Percentiles rank a stretch among this genome's conserved stretches.
Evolutionary conservation across 2,329 filamentous ascomycete species (phyloP).

Genomic region (Aspergillus arachidicola): DNA sequence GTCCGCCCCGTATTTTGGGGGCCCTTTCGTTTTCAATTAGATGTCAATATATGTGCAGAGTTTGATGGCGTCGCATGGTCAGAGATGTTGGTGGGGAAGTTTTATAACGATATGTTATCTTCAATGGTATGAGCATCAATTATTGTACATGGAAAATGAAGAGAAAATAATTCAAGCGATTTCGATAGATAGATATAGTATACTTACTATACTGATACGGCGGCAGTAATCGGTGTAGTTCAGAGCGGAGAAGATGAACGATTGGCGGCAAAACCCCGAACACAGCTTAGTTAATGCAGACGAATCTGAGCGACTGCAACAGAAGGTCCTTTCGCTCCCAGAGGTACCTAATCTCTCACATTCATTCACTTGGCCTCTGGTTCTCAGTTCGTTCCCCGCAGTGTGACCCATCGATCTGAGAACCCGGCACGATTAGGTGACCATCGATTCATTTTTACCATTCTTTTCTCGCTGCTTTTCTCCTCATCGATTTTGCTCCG

Average conservation of each 20-base stretch:
- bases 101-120: neutral
- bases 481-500: constrained; percentile 6
- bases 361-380: constrained; percentile 8
- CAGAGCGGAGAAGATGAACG: constrained; percentile 6
- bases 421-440: neutral
- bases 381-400: constrained; percentile 9
- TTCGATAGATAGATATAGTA: too few species aligned
- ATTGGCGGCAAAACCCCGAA: constrained; percentile 7
- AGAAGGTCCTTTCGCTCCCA: constrained; percentile 23
- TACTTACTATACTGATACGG: neutral
- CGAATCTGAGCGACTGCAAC: constrained; percentile 37
- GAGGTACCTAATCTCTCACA: neutral
- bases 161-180: neutral
- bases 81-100: constrained; percentile 5
- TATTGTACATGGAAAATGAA: neutral
- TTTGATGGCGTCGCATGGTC: constrained; percentile 20
- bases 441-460: neutral
- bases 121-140: neutral
- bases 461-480: constrained; percentile 2
- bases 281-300: constrained; percentile 25
- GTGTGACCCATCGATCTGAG: constrained; percentile 7
- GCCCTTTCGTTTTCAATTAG: constrained; percentile 14
- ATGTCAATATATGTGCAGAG: constrained; percentile 16
- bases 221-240: neutral
- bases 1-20: constrained; percentile 6